Base-by-base conservation (phyloP, 129 eudicot species). In the Oenanthe sinensis region DNA sequence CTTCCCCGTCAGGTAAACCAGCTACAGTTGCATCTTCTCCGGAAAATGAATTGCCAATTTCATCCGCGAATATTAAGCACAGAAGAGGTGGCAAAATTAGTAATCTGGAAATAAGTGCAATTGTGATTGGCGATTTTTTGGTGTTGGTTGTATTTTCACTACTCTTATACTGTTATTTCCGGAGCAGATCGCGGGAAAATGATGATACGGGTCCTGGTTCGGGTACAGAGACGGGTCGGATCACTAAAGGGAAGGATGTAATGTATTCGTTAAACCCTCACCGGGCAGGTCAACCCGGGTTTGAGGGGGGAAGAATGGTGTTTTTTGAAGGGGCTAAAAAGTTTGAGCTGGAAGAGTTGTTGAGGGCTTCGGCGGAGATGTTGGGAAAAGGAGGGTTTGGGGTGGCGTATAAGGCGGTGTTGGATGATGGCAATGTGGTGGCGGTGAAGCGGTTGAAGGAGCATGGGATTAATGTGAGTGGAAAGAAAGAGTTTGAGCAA, bases 361-460 rank as follows among this genome's bases (percentile, higher is more conserved):
- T 96, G 49, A 85, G 91, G 37, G 99, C 99, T 7, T 96, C 99
- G 50, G 97, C 99, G 49, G 99, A 96, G 75, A 92, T 92, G 96
- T 69, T 96, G 85, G 97, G 99, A 8, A 96, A 89, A 85, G 99
- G 99, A 4, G 93, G 93, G 49, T 86, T 92, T 1, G 99, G 99
- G 82, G 92, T 96, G 83, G 92, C 92, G 49, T 96, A 96, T 33
- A 96, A 96, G 91, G 97, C 99, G 40, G 86, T 92, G 83, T 68
- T 96, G 81, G 97, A 92, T 15, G 97, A 96, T 76, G 97, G 99
- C 0, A 77, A 72, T 81, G 89, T 90, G 79, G 99, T 96, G 55
- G 99, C 93, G 6, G 99, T 96, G 83, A 96, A 96, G 85, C 84
- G 99, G 80, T 52, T 95, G 87, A 95, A 95, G 80, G 93, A 92